Percentiles rank a stretch among this genome's conserved stretches.
Evolutionary conservation across 148 eudicot species (phyloP).

Genomic region (Agrostemma githago): DNA sequence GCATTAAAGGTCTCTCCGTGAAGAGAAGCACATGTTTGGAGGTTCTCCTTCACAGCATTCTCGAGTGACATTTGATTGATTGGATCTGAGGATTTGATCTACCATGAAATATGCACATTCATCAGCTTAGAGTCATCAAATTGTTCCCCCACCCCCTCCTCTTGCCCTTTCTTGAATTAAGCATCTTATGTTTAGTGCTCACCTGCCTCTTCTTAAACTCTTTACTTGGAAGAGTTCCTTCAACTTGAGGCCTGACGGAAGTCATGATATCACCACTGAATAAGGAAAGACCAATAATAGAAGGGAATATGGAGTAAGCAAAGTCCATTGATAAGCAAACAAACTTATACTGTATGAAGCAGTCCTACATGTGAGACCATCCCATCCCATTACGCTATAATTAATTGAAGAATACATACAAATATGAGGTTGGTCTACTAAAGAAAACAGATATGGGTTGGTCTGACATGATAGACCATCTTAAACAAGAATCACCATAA

Average conservation of each 20-base stretch:
- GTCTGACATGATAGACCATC: not conserved
- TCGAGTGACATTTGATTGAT: slow-evolving; percentile 75
- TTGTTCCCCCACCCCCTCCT: not conserved
- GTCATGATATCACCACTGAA: slow-evolving; percentile 58
- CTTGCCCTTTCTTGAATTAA: not conserved
- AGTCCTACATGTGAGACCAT: not conserved
- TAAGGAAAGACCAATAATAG: slow-evolving; percentile 12
- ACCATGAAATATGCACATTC: slow-evolving; percentile 14
- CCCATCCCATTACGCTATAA: not conserved
- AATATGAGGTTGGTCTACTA: not conserved
- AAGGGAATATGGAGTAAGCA: slow-evolving; percentile 15
- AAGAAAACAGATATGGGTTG: not conserved
- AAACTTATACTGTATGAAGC: not conserved
- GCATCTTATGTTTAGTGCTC: slow-evolving; percentile 5
- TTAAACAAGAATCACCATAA: not conserved
- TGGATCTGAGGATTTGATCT: slow-evolving; percentile 90
- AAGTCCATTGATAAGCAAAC: not conserved
- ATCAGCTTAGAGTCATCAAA: not conserved
- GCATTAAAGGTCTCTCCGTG: slow-evolving; percentile 88
- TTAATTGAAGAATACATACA: not conserved
- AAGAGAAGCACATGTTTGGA: slow-evolving; percentile 85
- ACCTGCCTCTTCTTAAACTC: slow-evolving; percentile 93
- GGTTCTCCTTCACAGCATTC: slow-evolving; percentile 81
- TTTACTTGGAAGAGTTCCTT: slow-evolving; percentile 64
- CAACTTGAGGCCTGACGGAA: slow-evolving; percentile 56